Evolutionary conservation across 1,139 yeast species (phyloP).

Genomic region (Hemisphaericaspora subhashii): DNA sequence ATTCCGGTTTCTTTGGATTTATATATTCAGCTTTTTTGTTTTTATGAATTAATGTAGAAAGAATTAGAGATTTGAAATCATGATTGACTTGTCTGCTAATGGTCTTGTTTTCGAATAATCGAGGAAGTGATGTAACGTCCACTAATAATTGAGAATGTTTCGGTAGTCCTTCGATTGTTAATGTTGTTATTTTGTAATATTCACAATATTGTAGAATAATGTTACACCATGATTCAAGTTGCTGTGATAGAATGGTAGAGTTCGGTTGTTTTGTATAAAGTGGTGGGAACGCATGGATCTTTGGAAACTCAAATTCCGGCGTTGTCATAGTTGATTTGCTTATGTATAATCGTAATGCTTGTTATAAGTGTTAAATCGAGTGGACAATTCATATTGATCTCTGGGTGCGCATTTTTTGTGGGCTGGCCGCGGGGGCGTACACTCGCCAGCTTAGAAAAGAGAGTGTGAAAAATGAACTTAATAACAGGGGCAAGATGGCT

Average conservation of each 20-base stretch:
- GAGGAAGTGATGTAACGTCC: slow-evolving; percentile 23
- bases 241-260: slow-evolving; percentile 72
- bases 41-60: slow-evolving; percentile 55
- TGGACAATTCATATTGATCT: neutral
- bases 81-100: slow-evolving; percentile 56
- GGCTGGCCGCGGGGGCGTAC: too few species aligned
- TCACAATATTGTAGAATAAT: slow-evolving; percentile 58
- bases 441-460: too few species aligned
- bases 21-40: slow-evolving; percentile 55
- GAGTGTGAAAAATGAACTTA: too few species aligned
- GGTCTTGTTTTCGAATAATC: slow-evolving; percentile 48
- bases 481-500: too few species aligned
- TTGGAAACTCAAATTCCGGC: slow-evolving; percentile 49
- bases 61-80: slow-evolving; percentile 56
- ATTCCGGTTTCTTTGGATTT: slow-evolving; percentile 39
- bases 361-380: too few species aligned
- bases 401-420: too few species aligned
- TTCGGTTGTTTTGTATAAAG: slow-evolving; percentile 89
- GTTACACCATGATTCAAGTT: slow-evolving; percentile 51
- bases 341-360: too few species aligned
- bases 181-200: slow-evolving; percentile 45
- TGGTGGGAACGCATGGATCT: slow-evolving; percentile 87
- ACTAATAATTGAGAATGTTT: slow-evolving; percentile 27
- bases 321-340: slow-evolving; percentile 5
- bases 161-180: slow-evolving; percentile 32